Percentiles rank a stretch among this genome's conserved stretches.
phyloP scores from a whole-genome alignment of 2,329 filamentous ascomycete species.

The Dactylellina parvicollis region DNA sequence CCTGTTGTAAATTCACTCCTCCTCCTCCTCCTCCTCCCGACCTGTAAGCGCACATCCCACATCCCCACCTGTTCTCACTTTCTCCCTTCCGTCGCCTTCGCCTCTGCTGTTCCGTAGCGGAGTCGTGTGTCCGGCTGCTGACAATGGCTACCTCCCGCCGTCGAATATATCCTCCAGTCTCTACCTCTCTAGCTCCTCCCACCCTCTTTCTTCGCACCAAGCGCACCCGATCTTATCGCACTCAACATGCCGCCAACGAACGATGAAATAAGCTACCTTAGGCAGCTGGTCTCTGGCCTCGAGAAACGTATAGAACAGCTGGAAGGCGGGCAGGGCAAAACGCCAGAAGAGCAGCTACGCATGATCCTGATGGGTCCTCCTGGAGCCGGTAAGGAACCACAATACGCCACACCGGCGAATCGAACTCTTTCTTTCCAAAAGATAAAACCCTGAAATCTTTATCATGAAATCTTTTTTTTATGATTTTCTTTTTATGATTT shows the following conservation, averaged over 20 bases:
- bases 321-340: slow-evolving; percentile 72
- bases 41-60: not conserved
- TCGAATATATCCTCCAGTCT: too few relatives aligned
- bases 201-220: slow-evolving; percentile 56
- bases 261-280: slow-evolving; percentile 84
- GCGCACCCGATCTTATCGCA: slow-evolving; percentile 54
- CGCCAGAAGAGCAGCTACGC: slow-evolving; percentile 74
- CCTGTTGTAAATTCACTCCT: not conserved
- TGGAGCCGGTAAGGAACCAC: slow-evolving; percentile 80
- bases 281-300: slow-evolving; percentile 82
- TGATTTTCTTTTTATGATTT: too few relatives aligned
- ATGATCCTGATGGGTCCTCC: slow-evolving; percentile 98
- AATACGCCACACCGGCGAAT: not conserved
- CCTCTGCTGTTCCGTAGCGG: too few relatives aligned
- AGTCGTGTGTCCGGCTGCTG: not conserved
- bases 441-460: not conserved
- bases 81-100: too few relatives aligned
- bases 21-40: too few relatives aligned
- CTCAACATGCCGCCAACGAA: slow-evolving; percentile 81
- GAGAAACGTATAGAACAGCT: slow-evolving; percentile 87
- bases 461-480: too few relatives aligned
- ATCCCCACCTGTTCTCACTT: too few relatives aligned
- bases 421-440: too few relatives aligned
- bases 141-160: slow-evolving; percentile 46
- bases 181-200: slow-evolving; percentile 56